These are phyloP conservation scores for Talaromyces marneffei DNA, from an alignment of 2,329 filamentous ascomycete genomes.

Conservation along the genomic window DNA sequence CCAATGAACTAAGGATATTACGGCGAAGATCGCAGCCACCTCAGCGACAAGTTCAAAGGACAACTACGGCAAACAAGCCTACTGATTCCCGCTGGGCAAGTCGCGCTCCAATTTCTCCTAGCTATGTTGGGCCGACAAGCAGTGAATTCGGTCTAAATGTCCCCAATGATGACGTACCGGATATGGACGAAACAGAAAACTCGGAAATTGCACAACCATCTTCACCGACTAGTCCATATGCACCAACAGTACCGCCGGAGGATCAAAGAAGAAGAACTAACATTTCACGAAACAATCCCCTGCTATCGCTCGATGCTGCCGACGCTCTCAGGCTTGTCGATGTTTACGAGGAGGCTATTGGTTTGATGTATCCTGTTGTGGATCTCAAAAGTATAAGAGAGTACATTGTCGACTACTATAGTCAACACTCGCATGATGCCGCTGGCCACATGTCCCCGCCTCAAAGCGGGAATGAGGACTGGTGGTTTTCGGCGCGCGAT, in stretches of 20 bases:
- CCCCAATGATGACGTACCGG: not conserved
- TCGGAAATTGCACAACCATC: constrained; percentile 6
- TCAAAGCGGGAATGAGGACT: constrained; percentile 24
- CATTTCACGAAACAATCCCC: constrained; percentile 3
- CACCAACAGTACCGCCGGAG: not conserved
- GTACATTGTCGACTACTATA: constrained; percentile 12
- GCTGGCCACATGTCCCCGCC: not conserved
- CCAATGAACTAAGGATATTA: constrained; percentile 25
- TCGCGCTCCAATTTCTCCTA: constrained; percentile 25
- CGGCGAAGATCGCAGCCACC: constrained; percentile 6
- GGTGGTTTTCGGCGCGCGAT: constrained; percentile 41
- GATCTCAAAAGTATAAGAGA: constrained; percentile 13
- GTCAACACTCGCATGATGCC: not conserved
- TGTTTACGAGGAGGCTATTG: constrained; percentile 14
- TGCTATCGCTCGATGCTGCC: constrained; percentile 7
- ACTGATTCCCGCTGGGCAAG: constrained; percentile 12
- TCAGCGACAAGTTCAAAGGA: constrained; percentile 1
- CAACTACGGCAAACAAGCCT: constrained; percentile 4
- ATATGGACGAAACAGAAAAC: constrained; percentile 12
- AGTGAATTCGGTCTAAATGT: constrained; percentile 30
- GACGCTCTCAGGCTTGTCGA: constrained; percentile 12
- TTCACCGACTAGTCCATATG: not conserved
- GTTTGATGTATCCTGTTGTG: constrained; percentile 15
- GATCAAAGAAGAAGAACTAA: not conserved
- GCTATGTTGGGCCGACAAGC: constrained; percentile 32